Conservation (phyloP, 768 basidiomycete species). For the Naganishia randhawae region DNA sequence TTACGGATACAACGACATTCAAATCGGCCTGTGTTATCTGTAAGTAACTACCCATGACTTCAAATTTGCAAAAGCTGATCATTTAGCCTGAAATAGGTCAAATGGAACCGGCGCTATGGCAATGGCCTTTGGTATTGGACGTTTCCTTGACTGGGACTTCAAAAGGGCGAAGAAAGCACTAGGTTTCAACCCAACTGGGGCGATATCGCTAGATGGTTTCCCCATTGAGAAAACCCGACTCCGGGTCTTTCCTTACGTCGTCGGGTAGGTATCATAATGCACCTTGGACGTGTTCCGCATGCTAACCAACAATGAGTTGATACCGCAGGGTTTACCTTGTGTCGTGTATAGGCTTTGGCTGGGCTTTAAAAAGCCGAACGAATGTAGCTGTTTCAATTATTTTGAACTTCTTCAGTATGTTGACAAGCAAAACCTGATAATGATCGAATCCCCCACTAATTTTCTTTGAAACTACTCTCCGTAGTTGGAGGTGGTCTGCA, state of each 20-base stretch:
- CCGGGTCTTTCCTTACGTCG: constrained; percentile 34
- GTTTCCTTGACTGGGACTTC: constrained; percentile 66
- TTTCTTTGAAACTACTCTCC: neutral
- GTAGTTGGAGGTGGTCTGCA: constrained; percentile 25
- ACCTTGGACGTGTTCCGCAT: neutral
- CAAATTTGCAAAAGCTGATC: neutral
- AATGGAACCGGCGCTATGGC: constrained; percentile 68
- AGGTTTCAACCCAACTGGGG: constrained; percentile 32
- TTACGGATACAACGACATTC: constrained; percentile 63
- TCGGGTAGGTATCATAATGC: constrained; percentile 35
- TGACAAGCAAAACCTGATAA: neutral
- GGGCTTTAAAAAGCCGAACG: constrained; percentile 43
- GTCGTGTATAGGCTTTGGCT: constrained; percentile 43
- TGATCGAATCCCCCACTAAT: neutral
- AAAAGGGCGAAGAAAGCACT: constrained; percentile 50
- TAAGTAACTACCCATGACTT: constrained; percentile 25
- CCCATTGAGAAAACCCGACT: constrained; percentile 36
- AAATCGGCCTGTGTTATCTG: constrained; percentile 73
- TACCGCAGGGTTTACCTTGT: constrained; percentile 36
- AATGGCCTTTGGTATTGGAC: constrained; percentile 62
- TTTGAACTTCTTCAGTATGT: constrained; percentile 43
- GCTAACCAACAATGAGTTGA: neutral
- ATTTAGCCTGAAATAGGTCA: constrained; percentile 44
- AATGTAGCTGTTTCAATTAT: constrained; percentile 46
- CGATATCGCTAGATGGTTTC: constrained; percentile 36